Base-by-base conservation (phyloP, 2,329 filamentous ascomycete species). In the Fusarium austroafricanum region DNA sequence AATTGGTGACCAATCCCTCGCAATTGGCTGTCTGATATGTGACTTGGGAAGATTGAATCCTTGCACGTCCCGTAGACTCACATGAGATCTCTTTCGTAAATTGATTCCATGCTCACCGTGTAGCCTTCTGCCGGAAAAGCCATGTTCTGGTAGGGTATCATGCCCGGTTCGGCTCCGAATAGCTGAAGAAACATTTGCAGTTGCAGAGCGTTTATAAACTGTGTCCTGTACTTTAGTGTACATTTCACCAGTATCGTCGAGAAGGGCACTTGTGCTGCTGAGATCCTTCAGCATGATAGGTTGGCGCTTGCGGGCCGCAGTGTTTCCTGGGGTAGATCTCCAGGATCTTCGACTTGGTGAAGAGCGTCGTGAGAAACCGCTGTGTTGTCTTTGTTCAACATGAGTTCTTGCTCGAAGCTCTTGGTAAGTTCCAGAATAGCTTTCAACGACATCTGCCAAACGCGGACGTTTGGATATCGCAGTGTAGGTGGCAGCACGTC, bases 1-100 rank as follows among this genome's bases (percentile, higher is more conserved):
- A 20, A 79, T 75, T 10, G 84, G 82, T 14, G 86, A 87, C 92
- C 87, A 95, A 71, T 94, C 90, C 73, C 91, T 85, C 29, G 91
- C 90, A 71, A 93, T 88, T 0, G 89, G 88, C 61, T 89, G 86
- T 26, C 86, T 83, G 64, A 84, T 86, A 69, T 89, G 85, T 9
- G 84, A 84, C 64, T 81, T 83, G 43, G 81, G 78, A 52, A 88
- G 76, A 65, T 81, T 87, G 76, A 88, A 87, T 3, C 78, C 80
- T 64, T 84, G 80, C 10, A 79, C 77, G 43, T 83, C 84, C 43
- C 76, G 78, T 12, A 88, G 77, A 67, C 86, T 88, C 68, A 88
- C 80, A 73, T 88, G 85, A 3, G 84, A 85, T 62, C 80, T 82
- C 31, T 82, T 81, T 55, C 80, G 80, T 29, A 89, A 80, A 71